phyloP scores from a whole-genome alignment of 371 early-diverging fungal species.

The Mortierella polycephala region DNA sequence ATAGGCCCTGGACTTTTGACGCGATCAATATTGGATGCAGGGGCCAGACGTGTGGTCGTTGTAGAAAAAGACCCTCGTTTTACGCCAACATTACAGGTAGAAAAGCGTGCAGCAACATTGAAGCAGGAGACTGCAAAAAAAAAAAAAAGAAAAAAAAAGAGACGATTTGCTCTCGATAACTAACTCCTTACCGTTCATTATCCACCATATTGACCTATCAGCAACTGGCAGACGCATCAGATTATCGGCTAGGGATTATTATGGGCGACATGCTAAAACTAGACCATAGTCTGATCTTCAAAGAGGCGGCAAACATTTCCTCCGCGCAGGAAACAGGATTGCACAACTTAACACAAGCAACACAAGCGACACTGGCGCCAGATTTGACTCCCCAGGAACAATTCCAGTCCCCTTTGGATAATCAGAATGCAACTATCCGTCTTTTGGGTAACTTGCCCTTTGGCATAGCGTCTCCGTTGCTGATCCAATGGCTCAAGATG shows the following conservation, averaged over 20 bases:
- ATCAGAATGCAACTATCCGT: slow-evolving; percentile 51
- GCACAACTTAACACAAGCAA: not conserved
- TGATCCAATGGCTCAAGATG: slow-evolving; percentile 80
- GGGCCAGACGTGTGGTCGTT: slow-evolving; percentile 73
- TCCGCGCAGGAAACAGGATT: slow-evolving; percentile 4
- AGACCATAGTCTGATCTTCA: slow-evolving; percentile 61
- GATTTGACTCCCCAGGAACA: not conserved
- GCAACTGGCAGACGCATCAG: slow-evolving; percentile 74
- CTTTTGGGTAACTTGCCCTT: slow-evolving; percentile 88
- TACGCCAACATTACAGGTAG: slow-evolving; percentile 73
- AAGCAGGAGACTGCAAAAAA: too few relatives aligned
- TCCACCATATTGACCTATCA: slow-evolving; percentile 17
- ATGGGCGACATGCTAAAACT: slow-evolving; percentile 76
- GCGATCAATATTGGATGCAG: slow-evolving; percentile 79
- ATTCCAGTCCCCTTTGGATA: slow-evolving; percentile 1
- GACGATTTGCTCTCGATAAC: too few relatives aligned
- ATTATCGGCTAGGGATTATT: slow-evolving; percentile 62
- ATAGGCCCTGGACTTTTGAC: slow-evolving; percentile 81
- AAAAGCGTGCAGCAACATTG: not conserved
- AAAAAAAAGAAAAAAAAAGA: too few relatives aligned
- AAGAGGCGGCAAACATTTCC: slow-evolving; percentile 4
- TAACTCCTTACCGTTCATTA: too few relatives aligned
- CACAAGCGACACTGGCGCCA: not conserved
- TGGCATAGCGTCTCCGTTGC: slow-evolving; percentile 77
- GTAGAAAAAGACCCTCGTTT: slow-evolving; percentile 86